These are phyloP conservation scores for Cenchrus fungigraminus DNA, from an alignment of 176 grass and related monocot species.

Conservation along the genomic window DNA sequence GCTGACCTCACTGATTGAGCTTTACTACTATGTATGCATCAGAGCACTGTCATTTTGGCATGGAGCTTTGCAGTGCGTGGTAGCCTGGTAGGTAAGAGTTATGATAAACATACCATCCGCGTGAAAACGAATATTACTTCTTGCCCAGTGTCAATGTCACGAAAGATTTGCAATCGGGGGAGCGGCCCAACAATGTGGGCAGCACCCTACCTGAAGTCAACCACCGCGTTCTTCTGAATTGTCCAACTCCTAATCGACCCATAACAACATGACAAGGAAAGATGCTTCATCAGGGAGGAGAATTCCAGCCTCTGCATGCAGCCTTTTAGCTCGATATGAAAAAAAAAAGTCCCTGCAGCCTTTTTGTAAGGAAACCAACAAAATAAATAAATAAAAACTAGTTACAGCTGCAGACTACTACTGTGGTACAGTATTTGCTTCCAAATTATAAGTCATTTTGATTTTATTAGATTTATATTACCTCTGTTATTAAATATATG, in stretches of 20 bases:
- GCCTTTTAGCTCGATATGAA: not conserved
- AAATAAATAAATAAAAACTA: too few species aligned
- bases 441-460: too few species aligned
- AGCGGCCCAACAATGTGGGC: constrained; percentile 31
- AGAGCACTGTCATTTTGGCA: constrained; percentile 12
- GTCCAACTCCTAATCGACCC: constrained; percentile 4
- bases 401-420: not conserved
- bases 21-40: not conserved
- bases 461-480: too few species aligned
- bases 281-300: not conserved
- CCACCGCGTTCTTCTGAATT: constrained; percentile 28
- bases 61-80: not conserved
- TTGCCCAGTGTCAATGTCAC: constrained; percentile 28
- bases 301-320: not conserved
- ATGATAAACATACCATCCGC: not conserved
- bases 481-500: too few species aligned
- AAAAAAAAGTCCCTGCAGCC: not conserved
- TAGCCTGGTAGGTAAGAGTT: constrained; percentile 6
- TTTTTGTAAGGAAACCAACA: too few species aligned
- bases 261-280: constrained; percentile 34
- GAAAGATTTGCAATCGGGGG: constrained; percentile 31
- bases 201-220: constrained; percentile 37
- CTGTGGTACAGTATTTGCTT: not conserved
- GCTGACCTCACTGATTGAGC: not conserved
- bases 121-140: constrained; percentile 6